A percentile compares a stretch with the other conserved stretches of the same genome.
Evolutionary conservation across 176 grass and related monocot genomes (phyloP).

Genomic region (Rhynchospora pubera): DNA sequence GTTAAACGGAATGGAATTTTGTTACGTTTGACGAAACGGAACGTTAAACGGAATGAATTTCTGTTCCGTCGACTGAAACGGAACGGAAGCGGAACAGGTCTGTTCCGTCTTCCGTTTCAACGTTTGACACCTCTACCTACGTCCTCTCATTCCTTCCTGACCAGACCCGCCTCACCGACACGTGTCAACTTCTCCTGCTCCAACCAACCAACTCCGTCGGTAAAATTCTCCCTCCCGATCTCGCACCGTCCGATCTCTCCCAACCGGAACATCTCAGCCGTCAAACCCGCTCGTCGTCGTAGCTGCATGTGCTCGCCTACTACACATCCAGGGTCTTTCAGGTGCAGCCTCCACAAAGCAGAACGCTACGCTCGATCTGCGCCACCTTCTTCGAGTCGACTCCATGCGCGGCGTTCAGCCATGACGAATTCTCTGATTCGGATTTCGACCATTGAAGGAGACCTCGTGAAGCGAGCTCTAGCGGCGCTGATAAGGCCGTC

Average conservation of each 20-base stretch:
- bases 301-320: slow-evolving; percentile 26
- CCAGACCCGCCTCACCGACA: slow-evolving; percentile 18
- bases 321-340: slow-evolving; percentile 24
- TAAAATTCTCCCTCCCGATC: neutral
- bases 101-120: too few species aligned
- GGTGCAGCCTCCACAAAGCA: slow-evolving; percentile 22
- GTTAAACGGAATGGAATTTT: too few species aligned
- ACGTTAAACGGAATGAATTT: too few species aligned
- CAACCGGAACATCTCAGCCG: neutral
- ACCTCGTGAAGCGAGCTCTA: slow-evolving; percentile 24
- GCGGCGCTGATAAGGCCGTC: slow-evolving; percentile 19
- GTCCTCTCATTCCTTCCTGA: slow-evolving; percentile 8
- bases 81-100: too few species aligned
- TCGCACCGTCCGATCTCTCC: neutral
- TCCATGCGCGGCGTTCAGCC: slow-evolving; percentile 19
- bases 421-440: slow-evolving; percentile 30
- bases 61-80: too few species aligned
- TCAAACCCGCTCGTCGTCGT: neutral
- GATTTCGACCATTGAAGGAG: slow-evolving; percentile 17
- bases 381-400: neutral
- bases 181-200: slow-evolving; percentile 14
- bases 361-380: neutral
- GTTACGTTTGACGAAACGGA: too few species aligned
- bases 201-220: neutral
- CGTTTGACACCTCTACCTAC: too few species aligned